Base-by-base conservation (phyloP, 805 yeast genomes). In the Millerozyma miso region DNA sequence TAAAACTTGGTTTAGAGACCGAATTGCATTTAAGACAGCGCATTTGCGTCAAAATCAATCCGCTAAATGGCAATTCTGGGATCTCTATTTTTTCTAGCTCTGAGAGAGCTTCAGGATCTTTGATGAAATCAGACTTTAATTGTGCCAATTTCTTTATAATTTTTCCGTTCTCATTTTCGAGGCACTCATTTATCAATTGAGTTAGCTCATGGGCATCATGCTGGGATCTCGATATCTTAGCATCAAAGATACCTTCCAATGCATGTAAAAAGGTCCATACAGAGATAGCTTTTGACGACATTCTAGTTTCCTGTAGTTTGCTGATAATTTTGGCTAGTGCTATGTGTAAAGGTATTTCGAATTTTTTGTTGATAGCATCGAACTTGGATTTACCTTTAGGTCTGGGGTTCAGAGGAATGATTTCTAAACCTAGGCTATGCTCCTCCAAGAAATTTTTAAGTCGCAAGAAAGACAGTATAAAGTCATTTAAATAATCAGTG, bases 131-230 rank as follows among this genome's bases (percentile, higher is more conserved):
- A 15, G 45, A 47, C 26, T 50, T 52, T 15, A 58, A 38, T 35
- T 41, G 47, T 39, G 51, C 52, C 31, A 63, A 50, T 38, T 66
- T 67, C 38, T 63, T 67, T 29, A 58, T 61, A 37, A 81, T 45
- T 35, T 62, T 64, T 7, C 67, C 53, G 50, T 77, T 72, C 56
- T 91, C 97, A 42, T 73, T 74, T 39, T 84, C 81, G 39, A 93
- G 67, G 0, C 91, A 82, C 54, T 90, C 96, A 17, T 91, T 65
- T 16, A 90, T 73, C 40, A 88, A 63, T 58, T 88, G 96, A 23
- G 91, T 76, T 49, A 93, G 71, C 56, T 91, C 99, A 54, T 93
- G 97, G 0, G 98, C 97, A 65, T 91, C 99, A 56, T 91, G 96
- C 60, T 93, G 99, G 37, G 78, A 79, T 31, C 52, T 68, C 2